Percentiles rank a stretch among this genome's conserved stretches.
phyloP scores from a whole-genome alignment of 768 basidiomycete species.

The Boletus bicolor region DNA sequence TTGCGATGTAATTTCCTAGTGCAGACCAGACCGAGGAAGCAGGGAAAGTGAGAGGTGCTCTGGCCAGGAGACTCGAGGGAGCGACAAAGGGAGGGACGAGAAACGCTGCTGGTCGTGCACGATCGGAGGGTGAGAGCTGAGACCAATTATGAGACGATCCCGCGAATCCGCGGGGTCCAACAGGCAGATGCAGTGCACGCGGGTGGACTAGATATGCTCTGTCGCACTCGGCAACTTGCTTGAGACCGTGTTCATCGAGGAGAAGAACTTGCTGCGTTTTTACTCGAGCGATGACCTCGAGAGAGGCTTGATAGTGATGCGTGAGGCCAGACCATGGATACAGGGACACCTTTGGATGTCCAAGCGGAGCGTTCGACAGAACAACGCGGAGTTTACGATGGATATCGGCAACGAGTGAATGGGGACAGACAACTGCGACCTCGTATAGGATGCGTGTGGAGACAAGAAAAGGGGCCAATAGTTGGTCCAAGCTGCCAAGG shows the following conservation, averaged over 20 bases:
- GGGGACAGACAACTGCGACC: slow-evolving; percentile 47
- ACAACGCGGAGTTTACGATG: slow-evolving; percentile 35
- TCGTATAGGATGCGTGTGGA: slow-evolving; percentile 38
- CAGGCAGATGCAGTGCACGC: slow-evolving; percentile 33
- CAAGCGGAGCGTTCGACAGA: slow-evolving; percentile 27
- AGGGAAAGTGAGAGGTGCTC: slow-evolving; percentile 15
- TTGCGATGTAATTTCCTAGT: slow-evolving; percentile 26
- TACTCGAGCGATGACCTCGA: slow-evolving; percentile 39
- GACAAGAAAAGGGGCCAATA: slow-evolving; percentile 40
- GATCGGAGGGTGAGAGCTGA: slow-evolving; percentile 32
- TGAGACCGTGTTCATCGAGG: slow-evolving; percentile 46
- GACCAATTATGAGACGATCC: slow-evolving; percentile 25
- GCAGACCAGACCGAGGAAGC: slow-evolving; percentile 25
- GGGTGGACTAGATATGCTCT: slow-evolving; percentile 43
- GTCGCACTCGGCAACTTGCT: slow-evolving; percentile 31
- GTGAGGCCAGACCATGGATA: slow-evolving; percentile 27
- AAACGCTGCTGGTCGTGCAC: slow-evolving; percentile 42
- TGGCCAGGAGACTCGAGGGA: slow-evolving; percentile 29
- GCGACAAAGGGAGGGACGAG: slow-evolving; percentile 62
- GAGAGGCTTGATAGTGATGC: slow-evolving; percentile 24
- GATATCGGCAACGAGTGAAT: slow-evolving; percentile 32
- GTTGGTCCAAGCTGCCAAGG: slow-evolving; percentile 30
- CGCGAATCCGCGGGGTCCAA: slow-evolving; percentile 41
- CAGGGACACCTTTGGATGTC: slow-evolving; percentile 45
- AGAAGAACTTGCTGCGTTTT: slow-evolving; percentile 52